Conservation (phyloP, 768 basidiomycete genomes). For the Pholiota conissans region DNA sequence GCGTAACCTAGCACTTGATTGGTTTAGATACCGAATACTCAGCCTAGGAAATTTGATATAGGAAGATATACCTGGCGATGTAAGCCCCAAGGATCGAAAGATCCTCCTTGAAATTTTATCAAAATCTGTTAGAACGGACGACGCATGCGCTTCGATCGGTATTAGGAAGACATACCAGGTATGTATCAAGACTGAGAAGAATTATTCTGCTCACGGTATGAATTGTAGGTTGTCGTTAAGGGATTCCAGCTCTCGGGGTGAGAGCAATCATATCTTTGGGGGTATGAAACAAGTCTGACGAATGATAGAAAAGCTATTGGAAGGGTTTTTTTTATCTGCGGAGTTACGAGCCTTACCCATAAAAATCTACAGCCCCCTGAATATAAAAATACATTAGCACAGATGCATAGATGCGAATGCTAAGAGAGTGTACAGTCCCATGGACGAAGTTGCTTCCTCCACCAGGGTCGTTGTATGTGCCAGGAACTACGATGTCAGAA, state of each 20-base stretch:
- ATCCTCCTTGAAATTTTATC: constrained; percentile 67
- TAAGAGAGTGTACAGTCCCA: constrained; percentile 48
- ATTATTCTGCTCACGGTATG: constrained; percentile 56
- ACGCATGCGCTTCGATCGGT: neutral
- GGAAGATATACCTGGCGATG: constrained; percentile 54
- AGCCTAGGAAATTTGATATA: neutral
- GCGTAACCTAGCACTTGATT: constrained; percentile 49
- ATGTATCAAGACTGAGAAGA: constrained; percentile 68
- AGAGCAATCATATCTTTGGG: constrained; percentile 81
- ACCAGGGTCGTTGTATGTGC: constrained; percentile 75
- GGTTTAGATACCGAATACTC: neutral
- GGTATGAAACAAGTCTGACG: constrained; percentile 65
- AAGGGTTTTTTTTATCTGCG: neutral
- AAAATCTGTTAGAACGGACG: neutral
- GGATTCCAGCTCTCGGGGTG: constrained; percentile 65
- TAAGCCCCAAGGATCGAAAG: constrained; percentile 80
- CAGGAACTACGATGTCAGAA: constrained; percentile 62
- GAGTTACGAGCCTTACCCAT: constrained; percentile 45
- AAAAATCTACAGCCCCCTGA: constrained; percentile 78
- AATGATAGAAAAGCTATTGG: neutral
- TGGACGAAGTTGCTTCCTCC: constrained; percentile 62
- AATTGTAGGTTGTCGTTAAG: constrained; percentile 60
- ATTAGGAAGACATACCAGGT: constrained; percentile 48
- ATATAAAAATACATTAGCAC: neutral
- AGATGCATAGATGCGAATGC: neutral